Base-by-base conservation (phyloP, 768 basidiomycete genomes). In the Termitomyces sp. region DNA sequence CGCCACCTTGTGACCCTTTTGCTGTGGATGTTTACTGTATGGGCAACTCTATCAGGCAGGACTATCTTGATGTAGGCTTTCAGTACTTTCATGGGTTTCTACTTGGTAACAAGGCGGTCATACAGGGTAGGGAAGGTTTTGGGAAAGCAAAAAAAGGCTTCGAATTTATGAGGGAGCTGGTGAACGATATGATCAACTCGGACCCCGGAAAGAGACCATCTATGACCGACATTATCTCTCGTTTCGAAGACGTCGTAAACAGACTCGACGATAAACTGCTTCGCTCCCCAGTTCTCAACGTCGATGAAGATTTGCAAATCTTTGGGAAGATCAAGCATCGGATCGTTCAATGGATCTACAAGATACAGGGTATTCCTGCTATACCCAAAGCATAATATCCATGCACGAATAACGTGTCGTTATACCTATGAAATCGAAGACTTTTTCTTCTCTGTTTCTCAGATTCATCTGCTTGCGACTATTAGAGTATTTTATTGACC, bases 121-220 rank as follows among this genome's bases (percentile, higher is more conserved):
- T 18, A 18, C 26, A 46, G 45, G 45, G 45, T 32, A 2, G n/a
- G 30, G 47, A 11, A 16, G 6, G 9, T 10, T 9, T 28, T 0
- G 8, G 9, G 8, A 28, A 46, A 46, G 16, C 26, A 9, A 46
- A 32, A 28, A 48, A 48, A 13, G 47, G 47, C n/a, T 48, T 48
- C 18, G 47, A 32, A 5, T 48, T 48, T 18, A 48, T 48, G 47
- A 48, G 47, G n/a, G 47, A 11, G 9, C 11, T 48, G 30, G 10
- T 48, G 5, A 32, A 48, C 13, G 47, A 48, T 48, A 48, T 48
- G 66, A 53, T 55, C 4, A 48, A 65, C 11, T 45, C 57, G 7
- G 70, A 75, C 47, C 74, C 73, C 0, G 20, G 54, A 0, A 66
- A 65, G 49, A 67, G 72, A 46, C 75, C 72, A 0, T 71, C 62